Base-by-base conservation (phyloP, 495 filamentous ascomycete genomes). In the Lasiosphaeria hispida region DNA sequence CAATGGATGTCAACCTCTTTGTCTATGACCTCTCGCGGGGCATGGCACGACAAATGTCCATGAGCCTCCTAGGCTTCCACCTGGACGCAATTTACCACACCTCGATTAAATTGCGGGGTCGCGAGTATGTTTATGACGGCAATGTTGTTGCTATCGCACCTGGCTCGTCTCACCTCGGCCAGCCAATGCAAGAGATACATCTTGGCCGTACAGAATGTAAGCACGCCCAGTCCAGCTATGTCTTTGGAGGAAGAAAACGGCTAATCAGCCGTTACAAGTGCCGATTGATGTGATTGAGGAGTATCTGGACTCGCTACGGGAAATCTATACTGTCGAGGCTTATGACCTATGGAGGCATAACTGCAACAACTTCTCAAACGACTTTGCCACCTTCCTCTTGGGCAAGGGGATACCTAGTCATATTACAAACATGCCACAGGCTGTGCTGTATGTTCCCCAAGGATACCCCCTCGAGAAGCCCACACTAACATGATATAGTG, bases 321-420 rank as follows among this genome's bases (percentile, higher is more conserved):
- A 84, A 17, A 86, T 96, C 34, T 98, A 95, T 66, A 93, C 90
- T 0, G 80, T 86, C 5, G 87, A 96, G 87, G 90, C 89, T 0
- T 97, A 97, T 65, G 89, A 96, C 69, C 77, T 96, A 3, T 82
- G 74, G 61, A 76, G 87, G 38, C 92, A 96, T 66, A 98, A 98
- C 67, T 97, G 94, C 81, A 97, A 98, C 75, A 97, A 97, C 77
- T 98, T 98, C 71, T 89, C 91, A 4, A 92, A 97, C 66, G 94
- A 97, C 59, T 83, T 98, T 61, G 74, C 88, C 45, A 96, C 87
- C 76, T 97, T 98, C 57, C 77, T 97, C 2, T 75, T 96, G n/a
- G 93, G 94, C 17, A 88, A 84, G 64, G 86, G 89, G 9, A 97
- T 98, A 57, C 94, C 94, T 10, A 80, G 83, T 0, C 87, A 95